Conservation (phyloP, 1,139 yeast species). For the Taphrina wiesneri region DNA sequence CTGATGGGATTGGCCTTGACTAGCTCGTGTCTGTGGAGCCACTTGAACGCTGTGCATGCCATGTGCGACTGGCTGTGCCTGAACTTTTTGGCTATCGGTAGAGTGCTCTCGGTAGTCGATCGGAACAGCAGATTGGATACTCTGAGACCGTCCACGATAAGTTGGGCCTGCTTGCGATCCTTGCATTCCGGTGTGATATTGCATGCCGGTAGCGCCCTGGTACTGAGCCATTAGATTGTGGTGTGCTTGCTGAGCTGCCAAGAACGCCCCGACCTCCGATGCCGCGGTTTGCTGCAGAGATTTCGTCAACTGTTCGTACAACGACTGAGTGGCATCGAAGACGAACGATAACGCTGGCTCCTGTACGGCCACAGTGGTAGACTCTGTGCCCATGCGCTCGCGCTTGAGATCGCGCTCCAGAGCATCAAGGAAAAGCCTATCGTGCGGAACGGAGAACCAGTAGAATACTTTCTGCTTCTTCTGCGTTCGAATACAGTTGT, state of each 20-base stretch:
- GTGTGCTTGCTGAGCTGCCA: conserved; percentile 33
- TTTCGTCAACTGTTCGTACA: conserved; percentile 47
- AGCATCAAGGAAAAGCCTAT: conserved; percentile 88
- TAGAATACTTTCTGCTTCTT: conserved; percentile 95
- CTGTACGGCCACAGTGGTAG: conserved; percentile 48
- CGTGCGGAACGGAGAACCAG: conserved; percentile 97
- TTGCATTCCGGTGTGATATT: background rate
- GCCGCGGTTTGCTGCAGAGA: conserved; percentile 39
- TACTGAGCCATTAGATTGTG: conserved; percentile 12
- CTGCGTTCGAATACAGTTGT: conserved; percentile 87
- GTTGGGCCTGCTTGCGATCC: conserved; percentile 5
- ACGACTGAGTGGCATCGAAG: conserved; percentile 47
- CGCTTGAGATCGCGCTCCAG: conserved; percentile 87
- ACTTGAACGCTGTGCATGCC: background rate
- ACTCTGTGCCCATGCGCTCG: conserved; percentile 51
- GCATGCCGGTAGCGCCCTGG: background rate
- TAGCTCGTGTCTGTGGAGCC: background rate
- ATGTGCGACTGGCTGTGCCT: background rate
- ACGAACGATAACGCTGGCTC: conserved; percentile 51
- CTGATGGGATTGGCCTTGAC: background rate
- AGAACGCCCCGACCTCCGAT: conserved; percentile 35
- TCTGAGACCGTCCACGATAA: conserved; percentile 21
- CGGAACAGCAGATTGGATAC: conserved; percentile 24
- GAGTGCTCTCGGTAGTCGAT: conserved; percentile 21
- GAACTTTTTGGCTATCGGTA: background rate